Conservation (phyloP, 78 protist species). For the Dictyostelium purpureum region DNA sequence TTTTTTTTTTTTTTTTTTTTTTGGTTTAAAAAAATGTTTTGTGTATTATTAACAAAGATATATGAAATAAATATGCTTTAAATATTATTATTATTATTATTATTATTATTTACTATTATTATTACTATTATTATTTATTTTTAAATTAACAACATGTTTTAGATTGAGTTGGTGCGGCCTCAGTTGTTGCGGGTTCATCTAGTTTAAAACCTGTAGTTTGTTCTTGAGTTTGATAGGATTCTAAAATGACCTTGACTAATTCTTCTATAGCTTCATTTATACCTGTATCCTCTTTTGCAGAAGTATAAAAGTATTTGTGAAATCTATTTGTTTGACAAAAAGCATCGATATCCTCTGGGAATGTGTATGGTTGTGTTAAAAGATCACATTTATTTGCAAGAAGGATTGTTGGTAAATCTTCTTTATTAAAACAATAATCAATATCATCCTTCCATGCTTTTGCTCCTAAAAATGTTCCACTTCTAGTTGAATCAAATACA, state of each 20-base stretch:
- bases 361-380: constrained; percentile 10
- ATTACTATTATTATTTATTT: neutral
- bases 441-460: constrained; percentile 41
- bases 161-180: neutral
- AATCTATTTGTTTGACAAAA: constrained; percentile 47
- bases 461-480: constrained; percentile 36
- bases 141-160: constrained; percentile 19
- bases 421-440: constrained; percentile 38
- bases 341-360: constrained; percentile 48
- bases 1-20: too few species aligned
- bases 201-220: constrained; percentile 7
- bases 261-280: constrained; percentile 43
- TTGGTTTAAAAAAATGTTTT: too few species aligned
- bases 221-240: constrained; percentile 10
- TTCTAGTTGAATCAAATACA: constrained; percentile 58
- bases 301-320: constrained; percentile 40
- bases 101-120: neutral
- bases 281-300: constrained; percentile 52
- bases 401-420: constrained; percentile 27
- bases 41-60: too few species aligned
- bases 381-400: constrained; percentile 49
- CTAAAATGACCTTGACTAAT: constrained; percentile 25
- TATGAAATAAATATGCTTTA: too few species aligned
- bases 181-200: neutral
- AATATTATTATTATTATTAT: too few species aligned